A percentile compares a stretch with the other conserved stretches of the same genome.
Conservation (phyloP, 2,329 filamentous ascomycete species). For the Waltergamsia citrina region DNA sequence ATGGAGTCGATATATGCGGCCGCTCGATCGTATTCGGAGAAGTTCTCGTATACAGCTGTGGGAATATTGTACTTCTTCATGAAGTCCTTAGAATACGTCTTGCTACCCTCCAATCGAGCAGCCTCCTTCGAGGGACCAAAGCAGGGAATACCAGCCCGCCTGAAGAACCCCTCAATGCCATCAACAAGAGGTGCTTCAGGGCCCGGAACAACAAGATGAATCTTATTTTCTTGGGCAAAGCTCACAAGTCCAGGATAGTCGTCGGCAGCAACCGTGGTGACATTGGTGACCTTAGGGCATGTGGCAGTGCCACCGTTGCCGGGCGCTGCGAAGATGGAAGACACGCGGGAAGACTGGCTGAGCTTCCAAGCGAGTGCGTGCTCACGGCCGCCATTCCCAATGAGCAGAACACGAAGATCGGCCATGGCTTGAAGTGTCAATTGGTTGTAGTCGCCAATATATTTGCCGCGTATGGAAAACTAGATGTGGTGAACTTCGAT, state of each 20-base stretch:
- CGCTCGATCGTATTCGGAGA: constrained; percentile 50
- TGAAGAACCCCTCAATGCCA: constrained; percentile 64
- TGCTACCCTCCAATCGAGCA: constrained; percentile 67
- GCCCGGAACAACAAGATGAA: constrained; percentile 65
- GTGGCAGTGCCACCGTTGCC: constrained; percentile 65
- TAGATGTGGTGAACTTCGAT: too few species aligned
- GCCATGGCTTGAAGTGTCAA: too few species aligned
- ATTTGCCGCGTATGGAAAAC: too few species aligned
- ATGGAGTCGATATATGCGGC: constrained; percentile 51
- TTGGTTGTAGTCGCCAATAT: too few species aligned
- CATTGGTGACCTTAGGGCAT: constrained; percentile 44
- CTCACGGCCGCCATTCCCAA: constrained; percentile 68
- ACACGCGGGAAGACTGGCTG: constrained; percentile 51
- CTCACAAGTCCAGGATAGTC: constrained; percentile 54
- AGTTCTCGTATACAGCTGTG: constrained; percentile 64
- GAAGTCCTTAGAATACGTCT: constrained; percentile 71
- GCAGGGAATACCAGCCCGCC: constrained; percentile 41
- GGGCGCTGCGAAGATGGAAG: constrained; percentile 42
- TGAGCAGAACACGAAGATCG: constrained; percentile 42
- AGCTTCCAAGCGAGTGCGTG: constrained; percentile 72
- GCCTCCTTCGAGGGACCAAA: constrained; percentile 63
- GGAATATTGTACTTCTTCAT: constrained; percentile 67
- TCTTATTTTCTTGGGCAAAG: constrained; percentile 48
- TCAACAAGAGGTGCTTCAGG: constrained; percentile 67
- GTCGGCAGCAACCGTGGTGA: constrained; percentile 25